Evolutionary conservation across 2,329 filamentous ascomycete genomes (phyloP).

Genomic region (Alternaria infectoria): DNA sequence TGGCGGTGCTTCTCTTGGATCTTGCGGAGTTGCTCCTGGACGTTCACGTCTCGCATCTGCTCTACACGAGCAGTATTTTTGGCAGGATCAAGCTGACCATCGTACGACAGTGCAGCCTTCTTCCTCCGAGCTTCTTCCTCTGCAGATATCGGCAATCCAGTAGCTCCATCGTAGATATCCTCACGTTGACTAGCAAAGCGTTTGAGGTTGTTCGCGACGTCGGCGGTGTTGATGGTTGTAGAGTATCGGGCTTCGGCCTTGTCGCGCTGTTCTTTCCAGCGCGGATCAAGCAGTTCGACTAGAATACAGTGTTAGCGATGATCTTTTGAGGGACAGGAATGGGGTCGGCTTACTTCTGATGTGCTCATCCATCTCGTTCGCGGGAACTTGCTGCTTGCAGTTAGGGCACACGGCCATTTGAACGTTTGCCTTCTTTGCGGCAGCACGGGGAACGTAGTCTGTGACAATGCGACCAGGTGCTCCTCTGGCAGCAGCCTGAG

Average conservation of each 20-base stretch:
- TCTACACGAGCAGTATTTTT: constrained; percentile 60
- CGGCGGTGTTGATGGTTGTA: constrained; percentile 84
- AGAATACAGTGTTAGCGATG: constrained; percentile 45
- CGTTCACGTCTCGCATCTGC: constrained; percentile 66
- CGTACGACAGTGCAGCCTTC: constrained; percentile 72
- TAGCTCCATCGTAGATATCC: constrained; percentile 81
- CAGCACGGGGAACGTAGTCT: constrained; percentile 88
- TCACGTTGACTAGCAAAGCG: constrained; percentile 87
- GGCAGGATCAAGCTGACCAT: constrained; percentile 65
- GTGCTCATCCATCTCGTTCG: constrained; percentile 87
- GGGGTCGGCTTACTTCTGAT: constrained; percentile 73
- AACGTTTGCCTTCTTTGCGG: constrained; percentile 69
- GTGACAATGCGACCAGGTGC: constrained; percentile 80
- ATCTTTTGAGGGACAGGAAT: background rate
- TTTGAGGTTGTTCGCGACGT: constrained; percentile 94
- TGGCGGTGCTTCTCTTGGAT: constrained; percentile 64
- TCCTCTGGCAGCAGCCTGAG: constrained; percentile 77
- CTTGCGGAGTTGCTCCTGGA: constrained; percentile 82
- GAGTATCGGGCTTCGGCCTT: constrained; percentile 85
- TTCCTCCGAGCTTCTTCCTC: constrained; percentile 79
- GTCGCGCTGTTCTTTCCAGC: constrained; percentile 94
- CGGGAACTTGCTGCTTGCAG: constrained; percentile 87
- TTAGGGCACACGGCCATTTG: constrained; percentile 85
- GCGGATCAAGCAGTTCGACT: constrained; percentile 88
- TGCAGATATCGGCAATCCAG: constrained; percentile 71